Base-by-base conservation (phyloP, 148 eudicot genomes). In the Chenopodium album region DNA sequence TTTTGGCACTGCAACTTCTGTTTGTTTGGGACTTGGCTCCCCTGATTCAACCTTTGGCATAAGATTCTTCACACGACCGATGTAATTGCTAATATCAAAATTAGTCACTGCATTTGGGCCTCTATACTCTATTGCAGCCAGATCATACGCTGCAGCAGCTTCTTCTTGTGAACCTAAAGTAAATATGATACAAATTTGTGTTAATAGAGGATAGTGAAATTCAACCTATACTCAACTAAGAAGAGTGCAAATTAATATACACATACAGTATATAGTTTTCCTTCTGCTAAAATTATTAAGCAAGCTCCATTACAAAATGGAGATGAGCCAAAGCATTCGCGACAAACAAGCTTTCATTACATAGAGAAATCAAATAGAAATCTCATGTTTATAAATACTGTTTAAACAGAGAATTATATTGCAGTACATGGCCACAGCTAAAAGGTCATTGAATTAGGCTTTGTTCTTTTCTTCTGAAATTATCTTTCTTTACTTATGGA, bases 81-180 rank as follows among this genome's bases (percentile, higher is more conserved):
- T 86, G 71, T 95, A 95, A 78, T 84, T 88, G 85, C 94, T 94
- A 65, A 92, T 87, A 87, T 93, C 94, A 31, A 95, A 95, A 79
- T 93, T 95, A 76, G 98, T 95, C 59, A 95, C 97, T 22, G 98
- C 98, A 73, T 93, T 95, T 69, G 90, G 81, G 8, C 99, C 99
- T 62, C 99, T 88, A 81, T 90, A 90, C 84, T 93, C 89, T 12
- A 95, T 95, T 78, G 99, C 99, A 31, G 99, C 99, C 84, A 92
- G 80, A 83, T 95, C 99, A 80, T 95, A 95, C 37, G 99, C 99
- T 80, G 82, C 91, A 3, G 99, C 99, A 34, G 99, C 99, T 90
- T 95, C 99, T 83, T 95, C 99, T 83, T 95, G 97, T 60, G 99
- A 92, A 87, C 91, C 99, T 95, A 74, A 72, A 71, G 65, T 13